Evolutionary conservation across 2,329 filamentous ascomycete species (phyloP).

Genomic region (Didymella arachidicola): DNA sequence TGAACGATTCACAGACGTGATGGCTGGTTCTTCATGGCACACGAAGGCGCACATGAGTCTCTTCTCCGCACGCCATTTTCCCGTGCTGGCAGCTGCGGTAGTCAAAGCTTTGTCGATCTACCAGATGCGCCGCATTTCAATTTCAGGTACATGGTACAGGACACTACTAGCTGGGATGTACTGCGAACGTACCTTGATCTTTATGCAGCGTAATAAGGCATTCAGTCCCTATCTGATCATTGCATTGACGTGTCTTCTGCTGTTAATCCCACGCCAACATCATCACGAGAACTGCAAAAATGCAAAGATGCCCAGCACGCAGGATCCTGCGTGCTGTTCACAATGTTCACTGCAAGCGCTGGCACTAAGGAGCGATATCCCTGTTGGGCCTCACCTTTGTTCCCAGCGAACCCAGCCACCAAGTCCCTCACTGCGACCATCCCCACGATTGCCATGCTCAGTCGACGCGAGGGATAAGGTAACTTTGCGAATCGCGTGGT

Average conservation of each 20-base stretch:
- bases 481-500: constrained; percentile 13
- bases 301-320: constrained; percentile 23
- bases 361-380: constrained; percentile 38
- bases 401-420: constrained; percentile 31
- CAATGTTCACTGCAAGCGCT: constrained; percentile 42
- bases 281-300: constrained; percentile 23
- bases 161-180: background rate
- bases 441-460: constrained; percentile 20
- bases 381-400: constrained; percentile 36
- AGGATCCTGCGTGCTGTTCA: constrained; percentile 29
- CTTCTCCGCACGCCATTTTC: constrained; percentile 31
- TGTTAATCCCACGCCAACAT: constrained; percentile 23
- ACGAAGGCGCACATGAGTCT: constrained; percentile 19
- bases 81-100: constrained; percentile 34
- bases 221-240: constrained; percentile 19
- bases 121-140: constrained; percentile 23
- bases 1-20: constrained; percentile 26
- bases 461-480: constrained; percentile 23
- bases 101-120: constrained; percentile 43
- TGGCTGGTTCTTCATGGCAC: constrained; percentile 30
- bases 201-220: constrained; percentile 28
- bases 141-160: constrained; percentile 18
- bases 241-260: constrained; percentile 24
- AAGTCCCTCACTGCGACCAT: constrained; percentile 25
- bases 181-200: constrained; percentile 16